phyloP scores from a whole-genome alignment of 768 basidiomycete species.

The Sarcodon aspratus region DNA sequence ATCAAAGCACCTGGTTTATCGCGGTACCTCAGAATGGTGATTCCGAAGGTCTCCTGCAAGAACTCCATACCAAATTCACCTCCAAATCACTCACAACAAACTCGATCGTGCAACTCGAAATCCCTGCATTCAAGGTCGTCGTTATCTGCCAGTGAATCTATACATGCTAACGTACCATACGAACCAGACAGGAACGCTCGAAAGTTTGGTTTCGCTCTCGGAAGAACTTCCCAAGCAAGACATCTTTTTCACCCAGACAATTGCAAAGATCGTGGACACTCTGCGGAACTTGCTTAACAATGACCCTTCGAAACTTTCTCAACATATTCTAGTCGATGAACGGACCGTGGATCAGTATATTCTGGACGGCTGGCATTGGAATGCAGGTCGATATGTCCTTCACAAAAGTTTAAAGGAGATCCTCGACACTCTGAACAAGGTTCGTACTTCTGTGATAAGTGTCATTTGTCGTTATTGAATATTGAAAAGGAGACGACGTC shows the following conservation, averaged over 20 bases:
- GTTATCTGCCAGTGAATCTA: not conserved
- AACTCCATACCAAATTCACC: constrained; percentile 50
- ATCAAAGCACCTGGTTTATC: constrained; percentile 91
- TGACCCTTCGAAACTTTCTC: constrained; percentile 62
- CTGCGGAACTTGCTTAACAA: constrained; percentile 85
- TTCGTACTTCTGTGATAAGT: constrained; percentile 18
- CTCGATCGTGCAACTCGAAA: constrained; percentile 47
- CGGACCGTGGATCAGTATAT: constrained; percentile 69
- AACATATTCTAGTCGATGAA: constrained; percentile 76
- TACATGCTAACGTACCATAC: no score
- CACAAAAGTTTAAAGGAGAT: constrained; percentile 78
- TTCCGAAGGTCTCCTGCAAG: constrained; percentile 60
- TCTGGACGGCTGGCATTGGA: constrained; percentile 84
- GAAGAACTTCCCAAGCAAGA: constrained; percentile 93
- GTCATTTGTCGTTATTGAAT: not conserved
- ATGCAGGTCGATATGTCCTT: constrained; percentile 80
- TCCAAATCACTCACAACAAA: constrained; percentile 36
- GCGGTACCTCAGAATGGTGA: constrained; percentile 83
- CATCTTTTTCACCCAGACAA: constrained; percentile 69
- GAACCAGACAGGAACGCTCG: constrained; percentile 83
- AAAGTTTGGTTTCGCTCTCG: constrained; percentile 76
- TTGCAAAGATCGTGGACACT: constrained; percentile 91
- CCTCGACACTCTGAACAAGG: constrained; percentile 79
- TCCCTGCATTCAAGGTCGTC: constrained; percentile 84
- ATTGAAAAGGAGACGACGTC: constrained; percentile 75